phyloP scores from a whole-genome alignment of 345 rosid genomes.

The Heritiera fomes region DNA sequence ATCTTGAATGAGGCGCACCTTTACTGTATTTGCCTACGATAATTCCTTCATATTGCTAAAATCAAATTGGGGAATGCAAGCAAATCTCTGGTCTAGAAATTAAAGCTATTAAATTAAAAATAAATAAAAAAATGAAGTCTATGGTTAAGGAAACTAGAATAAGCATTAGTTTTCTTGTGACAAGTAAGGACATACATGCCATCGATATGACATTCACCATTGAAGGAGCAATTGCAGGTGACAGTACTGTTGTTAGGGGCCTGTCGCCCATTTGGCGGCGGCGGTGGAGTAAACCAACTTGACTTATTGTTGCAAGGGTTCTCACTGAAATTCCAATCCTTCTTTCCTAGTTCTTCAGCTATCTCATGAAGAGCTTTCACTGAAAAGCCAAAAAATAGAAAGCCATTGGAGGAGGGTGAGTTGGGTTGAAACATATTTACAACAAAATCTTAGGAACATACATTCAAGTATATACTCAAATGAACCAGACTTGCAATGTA shows the following conservation, averaged over 20 bases:
- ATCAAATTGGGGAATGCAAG: background rate
- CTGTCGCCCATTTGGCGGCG: background rate
- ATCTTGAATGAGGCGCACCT: background rate
- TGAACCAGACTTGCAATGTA: background rate
- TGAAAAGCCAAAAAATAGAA: background rate
- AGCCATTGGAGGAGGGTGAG: no score
- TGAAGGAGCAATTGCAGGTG: constrained; percentile 30
- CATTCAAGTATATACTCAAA: background rate
- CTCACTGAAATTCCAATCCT: constrained; percentile 17
- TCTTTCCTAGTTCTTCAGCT: constrained; percentile 14
- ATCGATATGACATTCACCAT: constrained; percentile 31
- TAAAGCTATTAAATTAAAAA: background rate
- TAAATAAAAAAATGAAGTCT: background rate
- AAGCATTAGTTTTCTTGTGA: background rate
- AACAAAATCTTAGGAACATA: background rate
- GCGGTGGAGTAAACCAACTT: constrained; percentile 38
- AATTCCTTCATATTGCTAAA: background rate
- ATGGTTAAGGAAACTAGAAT: background rate
- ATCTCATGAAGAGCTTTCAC: constrained; percentile 23
- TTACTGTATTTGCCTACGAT: background rate
- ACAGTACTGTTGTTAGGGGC: constrained; percentile 20
- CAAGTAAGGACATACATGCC: constrained; percentile 19
- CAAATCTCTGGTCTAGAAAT: background rate
- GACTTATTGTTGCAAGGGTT: constrained; percentile 36
- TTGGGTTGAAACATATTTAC: background rate